Base-by-base conservation (phyloP, 495 filamentous ascomycete species). In the Penicillium goetzii region DNA sequence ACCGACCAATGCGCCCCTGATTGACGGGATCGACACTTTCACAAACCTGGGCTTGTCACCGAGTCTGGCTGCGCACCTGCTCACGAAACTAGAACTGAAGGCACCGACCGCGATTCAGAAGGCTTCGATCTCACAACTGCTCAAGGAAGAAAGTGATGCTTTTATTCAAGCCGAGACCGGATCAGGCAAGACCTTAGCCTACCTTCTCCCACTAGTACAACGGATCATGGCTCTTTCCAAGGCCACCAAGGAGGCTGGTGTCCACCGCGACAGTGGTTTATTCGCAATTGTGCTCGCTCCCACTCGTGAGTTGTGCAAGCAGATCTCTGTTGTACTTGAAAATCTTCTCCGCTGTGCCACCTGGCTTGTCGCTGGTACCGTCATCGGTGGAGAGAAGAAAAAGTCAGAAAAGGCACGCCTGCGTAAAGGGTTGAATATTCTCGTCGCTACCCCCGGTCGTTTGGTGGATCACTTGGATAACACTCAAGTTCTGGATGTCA, bases 101-200 rank as follows among this genome's bases (percentile, higher is more conserved):
- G 89, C 92, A 2, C 95, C 95, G 17, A 99, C 95, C 0, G 92
- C 90, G 7, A 97, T 99, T 72, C 95, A 99, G 76, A 95, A 91
- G 66, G 89, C 88, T 51, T 90, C 92, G 0, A 88, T 99, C 49
- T 83, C 89, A 17, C 84, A 90, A 62, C 73, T 99, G 34, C 76
- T 96, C 60, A 90, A 88, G 57, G 89, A 90, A 47, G 90, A 97
- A 68, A 86, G 83, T 41, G 95, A 99, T 81, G 95, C 94, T 17
- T 98, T 97, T 71, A 89, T 99, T 28, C 95, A 97, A 74, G 96
- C 96, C 15, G 90, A 99, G 76, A 99, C 95, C 0, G 95, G 95
- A 34, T 99, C 96, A 0, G 95, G 95, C 71, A 99, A 99, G 77
- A 99, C 95, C 5, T 76, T 99, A 53, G 93, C 95, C 36, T 99